These are phyloP conservation scores for Tetrahymena malaccensis DNA, from an alignment of 73 alveolate genomes.

Conservation along the genomic window DNA sequence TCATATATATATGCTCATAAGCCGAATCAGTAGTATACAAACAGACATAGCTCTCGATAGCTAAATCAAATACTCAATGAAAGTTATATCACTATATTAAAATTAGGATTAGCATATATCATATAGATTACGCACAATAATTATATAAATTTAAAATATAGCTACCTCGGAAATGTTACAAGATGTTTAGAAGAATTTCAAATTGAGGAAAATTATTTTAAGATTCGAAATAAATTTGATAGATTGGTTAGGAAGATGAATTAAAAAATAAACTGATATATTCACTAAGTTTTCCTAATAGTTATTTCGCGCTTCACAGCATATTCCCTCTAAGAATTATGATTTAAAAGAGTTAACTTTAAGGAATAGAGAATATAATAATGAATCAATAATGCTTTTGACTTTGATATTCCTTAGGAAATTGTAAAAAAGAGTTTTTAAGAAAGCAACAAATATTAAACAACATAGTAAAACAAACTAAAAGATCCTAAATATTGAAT, in stretches of 20 bases:
- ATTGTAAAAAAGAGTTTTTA: no score
- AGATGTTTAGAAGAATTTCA: not conserved
- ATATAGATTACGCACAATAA: not conserved
- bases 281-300: no score
- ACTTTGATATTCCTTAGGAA: no score
- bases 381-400: no score
- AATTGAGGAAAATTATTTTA: not conserved
- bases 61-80: not conserved
- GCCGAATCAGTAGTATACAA: not conserved
- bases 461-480: no score
- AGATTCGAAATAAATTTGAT: not conserved
- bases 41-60: not conserved
- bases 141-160: not conserved
- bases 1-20: not conserved
- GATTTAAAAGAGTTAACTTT: no score
- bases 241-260: not conserved
- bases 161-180: not conserved
- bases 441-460: no score
- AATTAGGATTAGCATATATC: not conserved
- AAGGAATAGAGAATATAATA: no score
- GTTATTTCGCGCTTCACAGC: no score
- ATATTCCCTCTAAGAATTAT: no score
- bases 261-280: no score
- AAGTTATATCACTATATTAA: not conserved
- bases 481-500: no score